These are phyloP conservation scores for Trichosporon sp. DNA, from an alignment of 1,284 basidiomycete genomes.

Conservation along the genomic window DNA sequence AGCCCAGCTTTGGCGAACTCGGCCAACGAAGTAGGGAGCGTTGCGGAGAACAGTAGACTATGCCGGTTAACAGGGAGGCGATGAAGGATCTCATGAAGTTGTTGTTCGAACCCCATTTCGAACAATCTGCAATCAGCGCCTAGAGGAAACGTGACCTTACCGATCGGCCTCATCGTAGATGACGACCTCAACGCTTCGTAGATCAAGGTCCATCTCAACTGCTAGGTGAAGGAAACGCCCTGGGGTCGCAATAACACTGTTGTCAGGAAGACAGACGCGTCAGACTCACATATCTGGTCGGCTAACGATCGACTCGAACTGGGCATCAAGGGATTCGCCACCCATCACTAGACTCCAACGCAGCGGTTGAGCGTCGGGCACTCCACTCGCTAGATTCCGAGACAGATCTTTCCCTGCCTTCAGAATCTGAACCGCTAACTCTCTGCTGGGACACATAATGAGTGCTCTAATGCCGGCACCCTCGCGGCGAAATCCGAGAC, in stretches of 20 bases:
- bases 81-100: constrained; percentile 83
- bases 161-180: constrained; percentile 98
- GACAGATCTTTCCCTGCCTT: constrained; percentile 92
- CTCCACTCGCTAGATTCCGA: constrained; percentile 56
- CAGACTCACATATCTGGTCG: constrained; percentile 85
- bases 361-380: constrained; percentile 59
- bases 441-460: constrained; percentile 86
- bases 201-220: constrained; percentile 94
- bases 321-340: constrained; percentile 91
- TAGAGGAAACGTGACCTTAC: constrained; percentile 21
- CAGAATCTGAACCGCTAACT: constrained; percentile 88
- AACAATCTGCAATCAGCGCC: constrained; percentile 60
- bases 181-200: constrained; percentile 81
- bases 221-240: constrained; percentile 92
- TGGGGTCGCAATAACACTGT: constrained; percentile 91
- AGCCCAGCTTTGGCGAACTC: constrained; percentile 97
- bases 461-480: constrained; percentile 76
- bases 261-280: neutral
- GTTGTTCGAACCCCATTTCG: constrained; percentile 94
- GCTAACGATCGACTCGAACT: constrained; percentile 90
- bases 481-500: constrained; percentile 68
- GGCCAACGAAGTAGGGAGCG: constrained; percentile 89
- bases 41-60: constrained; percentile 92
- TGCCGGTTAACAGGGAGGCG: constrained; percentile 82
- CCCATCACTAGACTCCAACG: constrained; percentile 95